Evolutionary conservation across 371 early-diverging fungal species (phyloP).

Genomic region (Fennellomyces sp.): DNA sequence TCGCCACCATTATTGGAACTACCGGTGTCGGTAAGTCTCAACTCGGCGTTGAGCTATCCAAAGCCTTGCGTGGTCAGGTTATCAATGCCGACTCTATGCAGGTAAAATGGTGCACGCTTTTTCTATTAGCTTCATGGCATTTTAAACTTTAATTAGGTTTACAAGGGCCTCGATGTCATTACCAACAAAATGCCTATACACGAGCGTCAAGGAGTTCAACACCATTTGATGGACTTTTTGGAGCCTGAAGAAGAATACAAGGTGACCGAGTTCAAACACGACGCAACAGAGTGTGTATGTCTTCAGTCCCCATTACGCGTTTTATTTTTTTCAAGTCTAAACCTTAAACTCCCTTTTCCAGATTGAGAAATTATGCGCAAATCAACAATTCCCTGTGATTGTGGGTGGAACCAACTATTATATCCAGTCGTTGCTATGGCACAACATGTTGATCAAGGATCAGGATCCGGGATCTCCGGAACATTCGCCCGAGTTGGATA

Average conservation of each 20-base stretch:
- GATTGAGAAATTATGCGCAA: conserved; percentile 76
- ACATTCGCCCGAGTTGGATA: conserved; percentile 26
- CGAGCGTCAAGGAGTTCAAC: conserved; percentile 74
- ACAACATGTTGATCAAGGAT: conserved; percentile 60
- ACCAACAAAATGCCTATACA: conserved; percentile 90
- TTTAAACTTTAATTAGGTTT: conserved; percentile 64
- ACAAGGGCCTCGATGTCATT: conserved; percentile 86
- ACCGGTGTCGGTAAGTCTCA: conserved; percentile 96
- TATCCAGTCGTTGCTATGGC: conserved; percentile 87
- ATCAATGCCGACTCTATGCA: conserved; percentile 97
- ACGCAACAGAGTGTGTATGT: conserved; percentile 70
- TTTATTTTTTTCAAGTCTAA: background rate
- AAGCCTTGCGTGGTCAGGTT: conserved; percentile 84
- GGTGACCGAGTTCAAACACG: conserved; percentile 82
- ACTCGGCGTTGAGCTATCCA: conserved; percentile 85
- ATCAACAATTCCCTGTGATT: conserved; percentile 78
- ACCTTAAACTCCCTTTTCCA: conserved; percentile 21
- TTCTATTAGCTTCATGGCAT: too few species aligned
- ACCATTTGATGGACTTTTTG: conserved; percentile 89
- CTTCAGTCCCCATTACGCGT: background rate
- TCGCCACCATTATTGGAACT: conserved; percentile 75
- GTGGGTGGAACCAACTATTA: conserved; percentile 98
- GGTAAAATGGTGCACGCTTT: too few species aligned
- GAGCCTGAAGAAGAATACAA: conserved; percentile 80
- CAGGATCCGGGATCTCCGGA: conserved; percentile 8